These are phyloP conservation scores for Trichoderma guizhouense DNA, from an alignment of 2,329 filamentous ascomycete species.

Conservation along the genomic window DNA sequence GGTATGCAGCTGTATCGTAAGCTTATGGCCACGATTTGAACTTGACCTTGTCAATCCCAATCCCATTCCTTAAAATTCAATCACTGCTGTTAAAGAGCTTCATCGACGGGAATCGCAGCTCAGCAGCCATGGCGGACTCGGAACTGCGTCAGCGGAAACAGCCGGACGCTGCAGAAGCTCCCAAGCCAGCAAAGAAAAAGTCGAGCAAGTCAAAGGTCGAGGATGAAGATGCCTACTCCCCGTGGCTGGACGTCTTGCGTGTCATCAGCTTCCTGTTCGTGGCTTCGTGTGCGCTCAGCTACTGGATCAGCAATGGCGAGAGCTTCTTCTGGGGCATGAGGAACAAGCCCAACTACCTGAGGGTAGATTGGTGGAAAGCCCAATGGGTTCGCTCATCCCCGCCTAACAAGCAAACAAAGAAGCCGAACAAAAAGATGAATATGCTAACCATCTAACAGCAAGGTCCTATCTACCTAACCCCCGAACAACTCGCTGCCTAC, in stretches of 20 bases:
- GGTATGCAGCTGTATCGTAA: not conserved
- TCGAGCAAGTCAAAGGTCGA: conserved; percentile 24
- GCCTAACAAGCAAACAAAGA: not conserved
- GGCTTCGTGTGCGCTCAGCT: conserved; percentile 68
- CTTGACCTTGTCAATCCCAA: not conserved
- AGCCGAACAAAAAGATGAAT: not conserved
- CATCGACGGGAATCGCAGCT: not conserved
- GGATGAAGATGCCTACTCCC: conserved; percentile 53
- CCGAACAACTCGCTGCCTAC: conserved; percentile 67
- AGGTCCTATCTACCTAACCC: conserved; percentile 68
- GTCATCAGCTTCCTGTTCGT: conserved; percentile 64
- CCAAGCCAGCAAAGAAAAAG: conserved; percentile 25
- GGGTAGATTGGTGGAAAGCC: conserved; percentile 54
- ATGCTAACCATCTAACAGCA: conserved; percentile 34
- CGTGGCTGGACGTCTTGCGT: conserved; percentile 64
- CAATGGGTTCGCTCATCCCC: conserved; percentile 52
- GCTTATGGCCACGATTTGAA: not conserved
- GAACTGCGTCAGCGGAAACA: conserved; percentile 46
- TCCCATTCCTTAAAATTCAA: not conserved
- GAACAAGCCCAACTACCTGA: conserved; percentile 61
- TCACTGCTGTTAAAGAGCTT: not conserved
- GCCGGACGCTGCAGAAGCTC: conserved; percentile 26
- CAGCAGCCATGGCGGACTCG: conserved; percentile 35
- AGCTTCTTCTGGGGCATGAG: conserved; percentile 64
- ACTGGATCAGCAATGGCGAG: conserved; percentile 69